These are phyloP conservation scores for Lolium rigidum DNA, from an alignment of 176 grass and related monocot genomes.

Conservation along the genomic window DNA sequence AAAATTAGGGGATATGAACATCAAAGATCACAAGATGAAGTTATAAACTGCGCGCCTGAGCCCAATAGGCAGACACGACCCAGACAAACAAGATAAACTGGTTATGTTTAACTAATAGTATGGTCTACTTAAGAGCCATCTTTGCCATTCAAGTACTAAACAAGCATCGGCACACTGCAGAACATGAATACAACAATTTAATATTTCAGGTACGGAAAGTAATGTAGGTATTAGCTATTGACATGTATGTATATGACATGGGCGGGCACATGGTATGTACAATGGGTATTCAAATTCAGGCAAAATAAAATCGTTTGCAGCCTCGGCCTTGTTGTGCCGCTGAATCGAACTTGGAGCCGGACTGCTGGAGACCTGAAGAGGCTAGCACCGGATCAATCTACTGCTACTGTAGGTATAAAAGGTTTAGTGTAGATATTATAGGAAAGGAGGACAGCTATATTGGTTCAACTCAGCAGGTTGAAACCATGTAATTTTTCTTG, in stretches of 20 bases:
- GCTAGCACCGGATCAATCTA: too few species aligned
- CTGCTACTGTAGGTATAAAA: too few species aligned
- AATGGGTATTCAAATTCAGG: too few species aligned
- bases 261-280: too few species aligned
- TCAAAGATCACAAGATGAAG: constrained; percentile 17
- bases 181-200: constrained; percentile 2
- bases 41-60: not conserved
- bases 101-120: constrained; percentile 8
- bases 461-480: too few species aligned
- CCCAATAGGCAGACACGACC: constrained; percentile 1
- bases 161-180: constrained; percentile 9
- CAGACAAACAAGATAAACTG: not conserved
- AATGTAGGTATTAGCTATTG: not conserved
- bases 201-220: not conserved
- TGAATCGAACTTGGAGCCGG: too few species aligned
- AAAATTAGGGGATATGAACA: constrained; percentile 12
- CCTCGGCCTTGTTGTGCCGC: too few species aligned
- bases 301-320: too few species aligned
- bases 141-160: constrained; percentile 31
- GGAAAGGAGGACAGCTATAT: too few species aligned
- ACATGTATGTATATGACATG: not conserved
- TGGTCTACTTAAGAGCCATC: constrained; percentile 6
- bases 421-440: too few species aligned
- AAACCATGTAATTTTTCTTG: too few species aligned
- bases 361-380: too few species aligned